Conservation (phyloP, 2,329 filamentous ascomycete genomes). For the Aspergillus thermomutatus region DNA sequence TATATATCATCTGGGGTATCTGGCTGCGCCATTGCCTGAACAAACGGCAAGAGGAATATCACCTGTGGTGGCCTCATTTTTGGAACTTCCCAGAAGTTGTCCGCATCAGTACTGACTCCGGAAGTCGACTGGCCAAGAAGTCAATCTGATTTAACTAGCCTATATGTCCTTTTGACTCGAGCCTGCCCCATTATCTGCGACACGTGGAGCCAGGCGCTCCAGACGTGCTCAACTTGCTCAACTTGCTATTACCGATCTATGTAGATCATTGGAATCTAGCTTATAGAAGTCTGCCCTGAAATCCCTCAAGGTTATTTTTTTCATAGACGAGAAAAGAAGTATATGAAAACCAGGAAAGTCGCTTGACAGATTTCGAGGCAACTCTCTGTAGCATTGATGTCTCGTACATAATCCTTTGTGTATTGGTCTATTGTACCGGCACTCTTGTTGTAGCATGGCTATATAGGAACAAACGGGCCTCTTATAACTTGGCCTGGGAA, state of each 20-base stretch:
- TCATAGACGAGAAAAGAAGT: conserved; percentile 8
- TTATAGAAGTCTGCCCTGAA: conserved; percentile 12
- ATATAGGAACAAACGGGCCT: conserved; percentile 1
- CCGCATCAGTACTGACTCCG: conserved; percentile 19
- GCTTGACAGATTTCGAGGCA: conserved; percentile 9
- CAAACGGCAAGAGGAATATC: conserved; percentile 67
- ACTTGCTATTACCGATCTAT: background rate
- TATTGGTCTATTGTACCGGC: background rate
- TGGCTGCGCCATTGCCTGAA: conserved; percentile 78
- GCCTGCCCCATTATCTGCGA: background rate
- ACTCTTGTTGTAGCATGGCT: background rate
- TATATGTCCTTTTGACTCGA: conserved; percentile 3
- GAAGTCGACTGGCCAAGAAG: conserved; percentile 30
- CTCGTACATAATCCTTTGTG: background rate
- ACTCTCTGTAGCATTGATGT: background rate
- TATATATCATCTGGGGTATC: conserved; percentile 79
- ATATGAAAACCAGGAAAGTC: background rate
- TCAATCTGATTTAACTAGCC: conserved; percentile 15
- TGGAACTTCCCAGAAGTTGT: conserved; percentile 57
- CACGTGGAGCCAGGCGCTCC: conserved; percentile 4
- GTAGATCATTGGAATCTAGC: background rate
- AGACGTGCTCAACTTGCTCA: background rate
- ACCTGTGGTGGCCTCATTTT: conserved; percentile 64
- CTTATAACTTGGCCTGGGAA: conserved; percentile 27
- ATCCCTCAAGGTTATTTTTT: conserved; percentile 6